Evolutionary conservation across 768 basidiomycete species (phyloP), one percentile per base, ranked within the genome.

Genomic region (Tulasnella calospora): DNA sequence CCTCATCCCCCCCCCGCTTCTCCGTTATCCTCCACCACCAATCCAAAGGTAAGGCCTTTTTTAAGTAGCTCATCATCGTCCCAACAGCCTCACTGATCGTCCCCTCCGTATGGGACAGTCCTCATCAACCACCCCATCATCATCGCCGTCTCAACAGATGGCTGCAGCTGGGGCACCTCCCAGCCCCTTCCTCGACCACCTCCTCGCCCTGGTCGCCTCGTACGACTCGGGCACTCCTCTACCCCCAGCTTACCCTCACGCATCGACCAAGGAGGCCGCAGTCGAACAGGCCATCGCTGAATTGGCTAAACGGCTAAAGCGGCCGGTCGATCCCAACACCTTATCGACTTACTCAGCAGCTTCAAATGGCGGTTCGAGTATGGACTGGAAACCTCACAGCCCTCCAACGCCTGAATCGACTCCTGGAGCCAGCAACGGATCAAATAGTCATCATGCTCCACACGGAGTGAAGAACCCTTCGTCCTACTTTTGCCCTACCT

Each of bases 261-360:
- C 74, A 87, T 89, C 83, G 89, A 87, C 17, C 88, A 88, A 90
- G 81, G 90, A 88, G 30, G 89, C 90, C 76, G 85, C 86, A 80
- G 89, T 91, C 81, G 83, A 89, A 44, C 87, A 87, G 77, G 88
- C 87, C 19, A 85, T 91, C 80, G 83, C 85, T 36, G 86, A 85
- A 40, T 84, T 91, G 73, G 88, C 88, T 2, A 84, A 86, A 51
- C 85, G 90, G 81, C 88, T 90, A 87, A 86, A 87, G 84, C 85
- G 38, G 90, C 90, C 19, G 90, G 80, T 87, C 88, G 12, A 81
- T 83, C 15, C 69, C 46, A 41, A 4, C 47, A 51, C 71, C 36
- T 36, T 77, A 69, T 74, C 40, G n/a, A 19, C 79, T 46, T 51
- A 73, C 21, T n/a, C 40, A 71, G 77, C 78, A 38, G 55, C 36